These are phyloP conservation scores for Phylloporus rhodoxanthus DNA, from an alignment of 768 basidiomycete genomes.

Conservation along the genomic window DNA sequence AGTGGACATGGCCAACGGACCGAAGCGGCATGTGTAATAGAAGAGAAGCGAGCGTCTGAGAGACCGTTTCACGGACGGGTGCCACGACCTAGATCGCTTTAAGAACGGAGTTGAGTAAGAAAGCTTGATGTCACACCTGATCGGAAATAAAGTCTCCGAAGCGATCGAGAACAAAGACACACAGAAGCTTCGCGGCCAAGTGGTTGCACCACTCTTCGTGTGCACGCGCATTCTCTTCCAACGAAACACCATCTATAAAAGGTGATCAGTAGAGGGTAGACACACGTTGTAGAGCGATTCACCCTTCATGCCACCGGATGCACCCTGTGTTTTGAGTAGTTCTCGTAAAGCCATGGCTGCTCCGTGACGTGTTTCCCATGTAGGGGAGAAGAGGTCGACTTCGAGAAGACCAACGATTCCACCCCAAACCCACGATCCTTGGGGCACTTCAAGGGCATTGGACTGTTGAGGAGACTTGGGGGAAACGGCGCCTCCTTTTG, in stretches of 20 bases:
- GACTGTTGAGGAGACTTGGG: conserved; percentile 74
- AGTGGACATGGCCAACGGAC: conserved; percentile 75
- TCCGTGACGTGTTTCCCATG: conserved; percentile 94
- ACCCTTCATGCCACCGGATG: conserved; percentile 80
- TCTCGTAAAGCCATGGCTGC: conserved; percentile 89
- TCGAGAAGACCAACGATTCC: conserved; percentile 74
- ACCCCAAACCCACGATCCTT: conserved; percentile 83
- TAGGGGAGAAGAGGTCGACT: conserved; percentile 75
- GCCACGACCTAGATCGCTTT: conserved; percentile 64
- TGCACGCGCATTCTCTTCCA: conserved; percentile 52
- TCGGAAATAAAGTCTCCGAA: conserved; percentile 98
- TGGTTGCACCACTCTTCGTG: conserved; percentile 91
- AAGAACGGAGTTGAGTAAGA: neutral
- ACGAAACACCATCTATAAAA: conserved; percentile 43
- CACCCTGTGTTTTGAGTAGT: conserved; percentile 77
- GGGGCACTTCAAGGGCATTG: conserved; percentile 68
- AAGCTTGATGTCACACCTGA: conserved; percentile 41
- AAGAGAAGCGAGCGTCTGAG: conserved; percentile 87
- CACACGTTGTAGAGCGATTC: neutral
- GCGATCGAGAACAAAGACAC: conserved; percentile 90
- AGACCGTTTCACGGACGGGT: conserved; percentile 93
- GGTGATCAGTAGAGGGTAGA: neutral
- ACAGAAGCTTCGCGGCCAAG: conserved; percentile 77
- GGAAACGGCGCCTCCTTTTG: conserved; percentile 79
- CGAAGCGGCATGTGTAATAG: conserved; percentile 83